These are phyloP conservation scores for Colletotrichum paranaense DNA, from an alignment of 2,329 filamentous ascomycete species.

Conservation along the genomic window DNA sequence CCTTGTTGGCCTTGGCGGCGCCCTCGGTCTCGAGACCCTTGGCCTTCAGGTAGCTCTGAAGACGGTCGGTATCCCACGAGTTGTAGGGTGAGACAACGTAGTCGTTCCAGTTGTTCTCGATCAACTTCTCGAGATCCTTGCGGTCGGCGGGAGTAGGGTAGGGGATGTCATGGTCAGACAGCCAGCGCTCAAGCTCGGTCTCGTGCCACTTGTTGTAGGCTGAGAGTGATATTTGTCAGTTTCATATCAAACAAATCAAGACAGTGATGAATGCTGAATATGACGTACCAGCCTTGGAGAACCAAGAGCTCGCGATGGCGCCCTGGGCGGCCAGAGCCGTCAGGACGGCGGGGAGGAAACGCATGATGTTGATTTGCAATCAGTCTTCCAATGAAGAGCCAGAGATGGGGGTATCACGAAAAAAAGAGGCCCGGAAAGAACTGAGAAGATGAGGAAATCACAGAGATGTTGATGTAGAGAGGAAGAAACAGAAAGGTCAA, in stretches of 20 bases:
- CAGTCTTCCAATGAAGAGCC: constrained; percentile 33
- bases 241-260: constrained; percentile 1
- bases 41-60: constrained; percentile 73
- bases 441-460: constrained; percentile 35
- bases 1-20: constrained; percentile 74
- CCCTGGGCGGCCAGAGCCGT: constrained; percentile 78
- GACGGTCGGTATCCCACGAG: constrained; percentile 78
- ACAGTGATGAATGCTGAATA: neutral
- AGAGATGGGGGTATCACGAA: constrained; percentile 26
- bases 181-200: constrained; percentile 96
- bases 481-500: constrained; percentile 8
- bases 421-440: constrained; percentile 22
- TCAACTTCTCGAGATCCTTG: constrained; percentile 92
- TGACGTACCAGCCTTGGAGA: constrained; percentile 81
- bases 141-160: constrained; percentile 92
- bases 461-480: constrained; percentile 24
- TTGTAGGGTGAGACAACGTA: constrained; percentile 81
- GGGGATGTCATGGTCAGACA: constrained; percentile 90
- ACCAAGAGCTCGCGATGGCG: constrained; percentile 83
- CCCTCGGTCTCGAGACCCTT: constrained; percentile 79
- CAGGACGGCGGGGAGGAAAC: constrained; percentile 77
- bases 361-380: constrained; percentile 69
- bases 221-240: constrained; percentile 49
- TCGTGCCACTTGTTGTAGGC: constrained; percentile 99
- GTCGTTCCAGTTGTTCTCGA: constrained; percentile 89